Base-by-base conservation (phyloP, 257 asterid genomes). In the Plantago major region DNA sequence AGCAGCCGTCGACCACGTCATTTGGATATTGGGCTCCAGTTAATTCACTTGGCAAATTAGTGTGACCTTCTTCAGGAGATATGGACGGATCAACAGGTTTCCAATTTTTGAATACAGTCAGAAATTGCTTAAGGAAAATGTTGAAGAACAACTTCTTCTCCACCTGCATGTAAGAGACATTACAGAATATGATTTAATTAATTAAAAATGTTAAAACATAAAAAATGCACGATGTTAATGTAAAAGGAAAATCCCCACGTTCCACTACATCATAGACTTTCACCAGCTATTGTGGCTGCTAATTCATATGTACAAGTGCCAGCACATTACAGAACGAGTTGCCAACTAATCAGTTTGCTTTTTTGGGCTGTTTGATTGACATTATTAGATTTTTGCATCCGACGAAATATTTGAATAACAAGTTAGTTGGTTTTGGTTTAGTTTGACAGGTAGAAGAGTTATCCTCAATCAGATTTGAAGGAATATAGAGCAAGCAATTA, bases 71-170 rank as follows among this genome's bases (percentile, higher is more conserved):
- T 74, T 76, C 82, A 17, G 82, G 75, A 74, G 72, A 71, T 70
- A 71, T 75, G 55, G 74, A 84, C 49, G 72, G 63, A 78, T 81
- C 76, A 67, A 74, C 62, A 9, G 99, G 99, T 62, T 79, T 84
- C 99, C 99, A 92, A 42, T 75, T 74, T 71, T 62, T 81, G 79
- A 75, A 86, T 58, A 79, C 77, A 57, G 71, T 68, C 76, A 83
- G 58, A 75, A 92, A 89, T 74, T 92, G 97, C 88, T 86, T 84
- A 73, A 89, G 83, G 73, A 92, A 92, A 45, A 89, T 77, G 58
- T 75, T 79, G 55, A 84, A 71, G 58, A 72, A 64, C 71, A 78
- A 89, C 73, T 76, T 81, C 83, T 82, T 92, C 70, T 89, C 97
- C 78, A 59, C 92, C 98, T 91, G 89, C 51, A 64, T 43, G 33